Evolutionary conservation across 352 stramenopile species (phyloP), one percentile per base, ranked within the genome.

Genomic region (Phytophthora colocasiae): DNA sequence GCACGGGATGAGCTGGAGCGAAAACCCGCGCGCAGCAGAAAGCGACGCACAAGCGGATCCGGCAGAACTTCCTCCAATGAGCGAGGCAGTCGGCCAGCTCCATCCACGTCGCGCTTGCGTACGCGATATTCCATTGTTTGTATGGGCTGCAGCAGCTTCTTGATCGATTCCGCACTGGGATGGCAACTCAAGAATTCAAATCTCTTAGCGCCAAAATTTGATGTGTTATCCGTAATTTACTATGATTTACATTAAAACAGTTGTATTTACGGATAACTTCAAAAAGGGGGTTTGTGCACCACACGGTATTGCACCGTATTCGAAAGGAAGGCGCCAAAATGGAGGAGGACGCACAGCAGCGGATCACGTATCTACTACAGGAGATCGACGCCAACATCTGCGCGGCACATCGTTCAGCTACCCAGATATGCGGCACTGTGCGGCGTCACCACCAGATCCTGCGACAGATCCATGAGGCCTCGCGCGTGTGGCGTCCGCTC

Each of bases 331-430:
- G 71, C 66, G 66, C 60, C 40, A 75, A 80, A 72, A 90, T 89
- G 83, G 82, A 92, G 39, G 85, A 94, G 60, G 80, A 88, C 52
- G 63, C 74, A 22, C 80, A 94, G 71, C 86, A 94, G 71, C 83
- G 84, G 19, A 86, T 94, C 70, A 94, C 86, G 64, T 92, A 90
- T 75, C 61, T 94, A 59, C 72, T 94, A 59, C 82, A 92, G 72
- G 86, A 94, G 77, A 92, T 94, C 72, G 86, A 94, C 53, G 80
- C 81, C 51, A 92, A 92, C 68, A 88, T 94, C 60, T 91, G 78
- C 56, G 83, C 85, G 32, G 83, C 85, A 38, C 85, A 93, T 39
- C 81, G 82, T 31, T 91, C 83, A 53, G 85, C 85, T 29, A 92
- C 85, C 53, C 80, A 92, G 63, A 92, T 93, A 55, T 91, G 75